Evolutionary conservation across 2,329 filamentous ascomycete species (phyloP).

Genomic region (Chaetomiaceae sp.): DNA sequence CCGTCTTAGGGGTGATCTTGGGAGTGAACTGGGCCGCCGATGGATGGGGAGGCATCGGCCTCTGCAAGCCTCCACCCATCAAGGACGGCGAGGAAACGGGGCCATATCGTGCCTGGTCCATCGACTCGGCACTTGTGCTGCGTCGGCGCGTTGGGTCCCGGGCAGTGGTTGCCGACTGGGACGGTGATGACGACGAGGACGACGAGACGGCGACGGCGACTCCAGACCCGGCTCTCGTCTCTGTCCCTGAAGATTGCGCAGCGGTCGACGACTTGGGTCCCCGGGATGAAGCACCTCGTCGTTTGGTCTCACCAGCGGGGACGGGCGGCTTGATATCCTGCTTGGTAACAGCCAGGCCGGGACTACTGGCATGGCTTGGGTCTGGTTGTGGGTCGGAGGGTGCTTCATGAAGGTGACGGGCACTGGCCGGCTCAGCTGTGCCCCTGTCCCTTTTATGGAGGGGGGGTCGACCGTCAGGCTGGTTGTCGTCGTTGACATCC

Average conservation of each 20-base stretch:
- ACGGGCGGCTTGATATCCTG: constrained; percentile 24
- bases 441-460: constrained; percentile 42
- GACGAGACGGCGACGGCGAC: constrained; percentile 16
- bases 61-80: constrained; percentile 33
- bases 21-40: constrained; percentile 36
- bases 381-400: constrained; percentile 32
- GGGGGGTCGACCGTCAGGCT: constrained; percentile 34
- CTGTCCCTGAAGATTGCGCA: constrained; percentile 16
- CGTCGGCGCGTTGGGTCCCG: constrained; percentile 34
- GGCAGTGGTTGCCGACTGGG: constrained; percentile 28
- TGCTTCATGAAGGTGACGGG: constrained; percentile 25
- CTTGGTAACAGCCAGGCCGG: constrained; percentile 28
- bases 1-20: constrained; percentile 53
- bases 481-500: constrained; percentile 50
- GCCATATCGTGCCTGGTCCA: constrained; percentile 40
- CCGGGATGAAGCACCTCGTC: constrained; percentile 33
- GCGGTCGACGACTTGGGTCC: constrained; percentile 27
- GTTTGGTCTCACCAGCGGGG: constrained; percentile 26
- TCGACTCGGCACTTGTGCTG: constrained; percentile 46
- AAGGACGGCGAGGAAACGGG: constrained; percentile 33
- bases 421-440: constrained; percentile 33
- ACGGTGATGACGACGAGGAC: constrained; percentile 28
- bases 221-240: constrained; percentile 6
- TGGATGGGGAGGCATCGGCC: constrained; percentile 37
- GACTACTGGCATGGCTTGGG: constrained; percentile 37